Evolutionary conservation across 2,329 filamentous ascomycete species (phyloP).

Genomic region (Seiridium unicorne): DNA sequence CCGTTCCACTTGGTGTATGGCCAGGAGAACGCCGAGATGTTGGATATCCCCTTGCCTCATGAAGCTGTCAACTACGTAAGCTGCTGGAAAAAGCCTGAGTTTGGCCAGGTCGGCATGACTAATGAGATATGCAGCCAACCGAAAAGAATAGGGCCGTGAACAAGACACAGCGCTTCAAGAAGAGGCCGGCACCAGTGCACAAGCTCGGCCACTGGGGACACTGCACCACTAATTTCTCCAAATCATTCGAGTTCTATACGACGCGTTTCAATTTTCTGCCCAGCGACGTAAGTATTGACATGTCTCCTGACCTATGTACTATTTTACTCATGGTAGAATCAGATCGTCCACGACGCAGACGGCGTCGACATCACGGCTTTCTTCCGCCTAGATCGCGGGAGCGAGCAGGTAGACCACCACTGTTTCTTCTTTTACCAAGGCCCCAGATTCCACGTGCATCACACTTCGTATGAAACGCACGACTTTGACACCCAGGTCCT

Average conservation of each 20-base stretch:
- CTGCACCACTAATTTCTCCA: constrained; percentile 49
- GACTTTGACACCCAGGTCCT: constrained; percentile 70
- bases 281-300: constrained; percentile 38
- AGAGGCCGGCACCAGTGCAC: constrained; percentile 46
- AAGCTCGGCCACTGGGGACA: constrained; percentile 56
- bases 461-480: constrained; percentile 68
- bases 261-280: constrained; percentile 50
- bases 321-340: not conserved
- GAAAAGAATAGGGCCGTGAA: constrained; percentile 48
- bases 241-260: constrained; percentile 47
- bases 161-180: constrained; percentile 50
- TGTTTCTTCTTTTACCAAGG: constrained; percentile 49
- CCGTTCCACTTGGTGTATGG: constrained; percentile 58
- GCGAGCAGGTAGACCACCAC: constrained; percentile 48
- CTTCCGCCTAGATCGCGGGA: constrained; percentile 42
- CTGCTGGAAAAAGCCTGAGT: not conserved
- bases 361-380: constrained; percentile 40
- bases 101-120: not conserved
- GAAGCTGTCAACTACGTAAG: constrained; percentile 45
- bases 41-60: constrained; percentile 36
- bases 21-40: constrained; percentile 39
- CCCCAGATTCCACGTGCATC: constrained; percentile 57
- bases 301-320: too few relatives aligned
- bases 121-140: constrained; percentile 29
- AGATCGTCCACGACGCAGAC: constrained; percentile 37